Evolutionary conservation across 331 rosid species (phyloP).

Genomic region (Quercus tomentella): DNA sequence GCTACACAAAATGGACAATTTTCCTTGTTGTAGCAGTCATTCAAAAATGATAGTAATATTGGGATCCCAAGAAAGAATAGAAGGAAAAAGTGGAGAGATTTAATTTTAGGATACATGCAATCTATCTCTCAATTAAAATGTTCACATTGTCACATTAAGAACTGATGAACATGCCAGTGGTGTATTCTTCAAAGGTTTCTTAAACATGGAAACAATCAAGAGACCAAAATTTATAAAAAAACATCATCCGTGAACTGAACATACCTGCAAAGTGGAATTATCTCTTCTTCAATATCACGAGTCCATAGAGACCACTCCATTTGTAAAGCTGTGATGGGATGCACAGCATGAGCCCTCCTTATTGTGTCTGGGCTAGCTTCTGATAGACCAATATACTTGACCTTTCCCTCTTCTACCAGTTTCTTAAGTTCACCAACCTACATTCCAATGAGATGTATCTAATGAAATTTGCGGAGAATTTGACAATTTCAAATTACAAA

Average conservation of each 20-base stretch:
- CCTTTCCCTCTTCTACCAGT: constrained; percentile 43
- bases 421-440: constrained; percentile 54
- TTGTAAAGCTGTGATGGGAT: constrained; percentile 47
- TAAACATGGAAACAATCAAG: not conserved
- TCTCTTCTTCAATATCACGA: constrained; percentile 36
- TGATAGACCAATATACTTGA: constrained; percentile 44
- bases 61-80: no score
- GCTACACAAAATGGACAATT: no score
- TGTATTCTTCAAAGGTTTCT: no score
- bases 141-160: not conserved
- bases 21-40: no score
- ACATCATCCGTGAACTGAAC: not conserved
- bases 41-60: no score
- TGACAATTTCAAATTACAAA: not conserved
- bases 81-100: no score
- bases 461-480: not conserved
- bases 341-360: constrained; percentile 49
- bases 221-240: not conserved
- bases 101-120: no score
- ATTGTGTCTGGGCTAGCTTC: constrained; percentile 50
- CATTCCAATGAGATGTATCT: not conserved
- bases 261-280: constrained; percentile 39
- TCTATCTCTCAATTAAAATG: not conserved
- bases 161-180: no score
- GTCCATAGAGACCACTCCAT: constrained; percentile 59